A percentile compares a stretch with the other conserved stretches of the same genome.
phyloP scores from a whole-genome alignment of 106 monocot species.

The Dendrobium chrysotoxum region DNA sequence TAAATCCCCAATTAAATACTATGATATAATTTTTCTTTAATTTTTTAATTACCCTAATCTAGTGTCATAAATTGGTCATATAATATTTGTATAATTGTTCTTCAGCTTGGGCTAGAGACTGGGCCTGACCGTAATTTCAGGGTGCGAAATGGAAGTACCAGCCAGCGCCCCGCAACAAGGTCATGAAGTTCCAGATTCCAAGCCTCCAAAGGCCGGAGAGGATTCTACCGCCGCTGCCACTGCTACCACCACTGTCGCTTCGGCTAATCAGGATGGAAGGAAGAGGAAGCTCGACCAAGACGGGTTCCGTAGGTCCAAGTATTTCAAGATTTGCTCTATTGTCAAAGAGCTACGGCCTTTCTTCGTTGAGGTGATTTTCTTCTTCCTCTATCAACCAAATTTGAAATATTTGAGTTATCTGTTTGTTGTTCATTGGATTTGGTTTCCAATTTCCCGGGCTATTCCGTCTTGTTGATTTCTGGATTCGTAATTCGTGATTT shows the following conservation, averaged over 20 bases:
- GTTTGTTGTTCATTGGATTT: background rate
- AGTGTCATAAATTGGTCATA: no score
- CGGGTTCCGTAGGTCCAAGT: conserved; percentile 14
- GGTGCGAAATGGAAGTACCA: background rate
- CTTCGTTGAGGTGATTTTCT: conserved; percentile 19
- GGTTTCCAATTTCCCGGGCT: background rate
- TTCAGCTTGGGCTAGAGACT: no score
- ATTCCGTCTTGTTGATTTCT: background rate
- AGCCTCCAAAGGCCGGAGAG: background rate
- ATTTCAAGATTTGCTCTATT: conserved; percentile 35
- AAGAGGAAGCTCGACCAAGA: conserved; percentile 20
- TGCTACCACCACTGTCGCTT: background rate
- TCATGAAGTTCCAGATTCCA: background rate
- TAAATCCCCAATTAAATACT: no score
- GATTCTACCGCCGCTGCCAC: background rate
- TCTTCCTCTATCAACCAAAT: background rate
- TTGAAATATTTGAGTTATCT: background rate
- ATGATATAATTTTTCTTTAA: no score
- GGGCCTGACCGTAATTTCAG: no score
- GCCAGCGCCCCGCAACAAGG: background rate
- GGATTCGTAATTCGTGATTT: background rate
- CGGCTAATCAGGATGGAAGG: conserved; percentile 6
- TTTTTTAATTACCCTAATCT: no score
- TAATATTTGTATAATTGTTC: no score
- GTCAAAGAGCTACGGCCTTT: conserved; percentile 27